These are phyloP conservation scores for Tulasnella sp. DNA, from an alignment of 768 basidiomycete genomes.

Conservation along the genomic window DNA sequence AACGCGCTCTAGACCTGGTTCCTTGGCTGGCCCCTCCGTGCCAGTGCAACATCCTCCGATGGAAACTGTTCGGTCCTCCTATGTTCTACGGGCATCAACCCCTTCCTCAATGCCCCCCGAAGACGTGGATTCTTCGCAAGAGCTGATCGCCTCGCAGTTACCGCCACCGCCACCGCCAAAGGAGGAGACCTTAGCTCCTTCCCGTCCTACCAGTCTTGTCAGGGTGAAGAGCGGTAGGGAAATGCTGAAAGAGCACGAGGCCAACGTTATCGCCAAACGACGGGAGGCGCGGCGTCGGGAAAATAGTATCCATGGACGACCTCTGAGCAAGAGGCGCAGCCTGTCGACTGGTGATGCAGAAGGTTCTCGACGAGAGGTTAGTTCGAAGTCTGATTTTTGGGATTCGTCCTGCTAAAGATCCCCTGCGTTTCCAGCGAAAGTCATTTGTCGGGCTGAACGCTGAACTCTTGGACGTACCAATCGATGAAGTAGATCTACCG, in stretches of 20 bases:
- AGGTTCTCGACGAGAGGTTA: constrained; percentile 40
- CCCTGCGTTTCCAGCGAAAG: background rate
- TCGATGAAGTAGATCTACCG: constrained; percentile 34
- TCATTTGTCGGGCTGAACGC: too few species aligned
- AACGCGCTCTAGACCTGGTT: constrained; percentile 13
- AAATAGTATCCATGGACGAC: constrained; percentile 27
- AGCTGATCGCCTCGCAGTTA: background rate
- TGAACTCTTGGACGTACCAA: background rate
- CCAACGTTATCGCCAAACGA: constrained; percentile 39
- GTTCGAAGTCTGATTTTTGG: constrained; percentile 11
- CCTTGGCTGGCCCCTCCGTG: background rate
- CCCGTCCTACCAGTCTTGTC: constrained; percentile 10
- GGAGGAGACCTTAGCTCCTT: background rate
- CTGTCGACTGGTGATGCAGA: constrained; percentile 79
- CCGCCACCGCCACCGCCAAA: background rate
- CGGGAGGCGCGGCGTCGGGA: constrained; percentile 37
- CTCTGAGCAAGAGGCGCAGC: constrained; percentile 55
- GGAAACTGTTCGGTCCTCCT: background rate
- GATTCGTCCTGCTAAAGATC: background rate
- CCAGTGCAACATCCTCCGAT: constrained; percentile 9
- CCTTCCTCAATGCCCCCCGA: background rate
- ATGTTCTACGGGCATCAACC: background rate
- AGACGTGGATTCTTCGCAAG: constrained; percentile 1
- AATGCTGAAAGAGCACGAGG: constrained; percentile 38
- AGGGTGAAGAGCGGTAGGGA: constrained; percentile 37